Evolutionary conservation across 2,329 filamentous ascomycete species (phyloP).

Genomic region (Arthrobotrys pseudoclavata): DNA sequence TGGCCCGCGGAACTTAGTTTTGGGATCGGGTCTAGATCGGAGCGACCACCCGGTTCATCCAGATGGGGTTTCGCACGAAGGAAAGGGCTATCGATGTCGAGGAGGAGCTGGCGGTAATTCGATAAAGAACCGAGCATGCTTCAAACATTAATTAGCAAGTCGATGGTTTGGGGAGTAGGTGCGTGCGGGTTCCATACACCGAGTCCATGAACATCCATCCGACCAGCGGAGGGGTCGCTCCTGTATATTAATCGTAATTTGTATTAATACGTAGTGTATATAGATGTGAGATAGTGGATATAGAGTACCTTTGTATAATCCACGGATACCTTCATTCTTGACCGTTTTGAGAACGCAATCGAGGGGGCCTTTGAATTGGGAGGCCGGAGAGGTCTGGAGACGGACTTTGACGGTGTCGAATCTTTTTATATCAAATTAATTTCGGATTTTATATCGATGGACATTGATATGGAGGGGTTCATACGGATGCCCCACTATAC

Average conservation of each 20-base stretch:
- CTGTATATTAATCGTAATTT: constrained; percentile 21
- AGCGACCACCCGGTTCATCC: constrained; percentile 53
- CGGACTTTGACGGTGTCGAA: constrained; percentile 99
- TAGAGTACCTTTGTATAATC: constrained; percentile 82
- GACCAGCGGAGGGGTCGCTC: constrained; percentile 88
- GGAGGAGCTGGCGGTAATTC: constrained; percentile 86
- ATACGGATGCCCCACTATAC: constrained; percentile 73
- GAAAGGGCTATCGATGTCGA: constrained; percentile 70
- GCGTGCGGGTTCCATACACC: constrained; percentile 67
- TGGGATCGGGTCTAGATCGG: constrained; percentile 70
- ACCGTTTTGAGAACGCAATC: constrained; percentile 88
- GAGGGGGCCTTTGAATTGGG: constrained; percentile 86
- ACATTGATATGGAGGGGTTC: constrained; percentile 58
- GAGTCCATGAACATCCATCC: constrained; percentile 99
- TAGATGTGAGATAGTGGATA: constrained; percentile 11
- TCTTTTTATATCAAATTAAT: constrained; percentile 64
- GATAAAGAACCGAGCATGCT: constrained; percentile 91
- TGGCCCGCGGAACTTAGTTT: constrained; percentile 78
- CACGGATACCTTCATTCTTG: constrained; percentile 84
- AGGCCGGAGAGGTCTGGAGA: constrained; percentile 83
- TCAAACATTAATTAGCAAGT: not conserved
- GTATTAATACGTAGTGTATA: constrained; percentile 7
- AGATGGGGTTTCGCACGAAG: constrained; percentile 65
- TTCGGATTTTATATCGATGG: not conserved
- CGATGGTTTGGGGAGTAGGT: constrained; percentile 1